A percentile compares a stretch with the other conserved stretches of the same genome.
Conservation (phyloP, 495 filamentous ascomycete genomes). For the Chaetomium cochliodes region DNA sequence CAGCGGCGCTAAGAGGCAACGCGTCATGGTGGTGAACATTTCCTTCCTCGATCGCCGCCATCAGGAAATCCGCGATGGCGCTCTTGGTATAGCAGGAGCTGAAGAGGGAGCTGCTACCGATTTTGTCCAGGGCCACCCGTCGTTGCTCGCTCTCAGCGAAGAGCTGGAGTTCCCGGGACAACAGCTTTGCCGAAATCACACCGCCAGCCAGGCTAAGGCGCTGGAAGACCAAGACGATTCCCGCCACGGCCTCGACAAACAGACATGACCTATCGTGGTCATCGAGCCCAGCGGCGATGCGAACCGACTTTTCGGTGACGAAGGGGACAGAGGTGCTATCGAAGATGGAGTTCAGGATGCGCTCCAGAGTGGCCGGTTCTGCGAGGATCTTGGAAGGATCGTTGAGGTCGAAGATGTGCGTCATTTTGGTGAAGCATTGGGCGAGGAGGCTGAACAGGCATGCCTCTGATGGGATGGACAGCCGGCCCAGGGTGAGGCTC, state of each 20-base stretch:
- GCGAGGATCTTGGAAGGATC: conserved; percentile 29
- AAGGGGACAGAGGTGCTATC: conserved; percentile 30
- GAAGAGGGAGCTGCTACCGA: conserved; percentile 25
- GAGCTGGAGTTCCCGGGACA: conserved; percentile 34
- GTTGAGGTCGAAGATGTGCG: conserved; percentile 26
- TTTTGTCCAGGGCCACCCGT: conserved; percentile 26
- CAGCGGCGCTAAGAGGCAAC: conserved; percentile 15
- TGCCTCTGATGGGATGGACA: conserved; percentile 28
- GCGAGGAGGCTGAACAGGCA: conserved; percentile 29
- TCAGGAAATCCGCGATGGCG: conserved; percentile 28
- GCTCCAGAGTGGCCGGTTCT: conserved; percentile 21
- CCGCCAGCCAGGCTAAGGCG: conserved; percentile 5
- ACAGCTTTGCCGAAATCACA: conserved; percentile 14
- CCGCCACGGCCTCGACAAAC: conserved; percentile 34
- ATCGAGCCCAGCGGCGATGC: conserved; percentile 27
- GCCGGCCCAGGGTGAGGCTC: conserved; percentile 20
- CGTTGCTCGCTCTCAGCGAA: conserved; percentile 37
- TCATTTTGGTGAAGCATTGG: conserved; percentile 24
- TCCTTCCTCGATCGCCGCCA: conserved; percentile 22
- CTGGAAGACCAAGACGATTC: conserved; percentile 33
- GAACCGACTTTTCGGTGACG: conserved; percentile 28
- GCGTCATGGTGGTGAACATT: conserved; percentile 12
- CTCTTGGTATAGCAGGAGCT: conserved; percentile 30
- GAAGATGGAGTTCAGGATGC: conserved; percentile 31
- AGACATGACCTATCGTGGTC: conserved; percentile 32